phyloP scores from a whole-genome alignment of 164 flowering plant species.

The Berberis thunbergii region DNA sequence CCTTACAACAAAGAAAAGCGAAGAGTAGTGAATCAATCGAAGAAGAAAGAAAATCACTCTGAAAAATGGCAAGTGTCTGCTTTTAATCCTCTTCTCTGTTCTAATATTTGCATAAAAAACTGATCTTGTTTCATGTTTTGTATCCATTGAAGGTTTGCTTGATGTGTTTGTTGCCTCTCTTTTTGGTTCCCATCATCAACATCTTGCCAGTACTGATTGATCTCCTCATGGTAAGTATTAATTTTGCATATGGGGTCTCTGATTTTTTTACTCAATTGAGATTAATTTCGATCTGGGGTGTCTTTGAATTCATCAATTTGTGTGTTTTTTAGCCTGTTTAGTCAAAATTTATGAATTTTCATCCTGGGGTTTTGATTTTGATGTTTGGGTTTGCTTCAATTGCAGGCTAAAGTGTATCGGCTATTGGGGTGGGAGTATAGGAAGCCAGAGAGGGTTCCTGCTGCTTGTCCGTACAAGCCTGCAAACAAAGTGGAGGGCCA shows the following conservation, averaged over 20 bases:
- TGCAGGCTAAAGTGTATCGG: constrained; percentile 43
- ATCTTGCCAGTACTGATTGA: constrained; percentile 41
- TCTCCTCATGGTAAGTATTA: constrained; percentile 31
- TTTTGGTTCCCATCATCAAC: constrained; percentile 53
- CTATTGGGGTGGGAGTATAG: constrained; percentile 71
- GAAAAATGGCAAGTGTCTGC: too few species aligned
- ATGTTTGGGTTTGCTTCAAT: not conserved
- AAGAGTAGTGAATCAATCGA: too few species aligned
- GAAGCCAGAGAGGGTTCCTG: constrained; percentile 50
- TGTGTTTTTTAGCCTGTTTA: not conserved
- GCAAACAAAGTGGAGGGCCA: constrained; percentile 18
- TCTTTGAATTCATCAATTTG: not conserved
- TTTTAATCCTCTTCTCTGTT: too few species aligned
- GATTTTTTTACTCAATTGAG: not conserved
- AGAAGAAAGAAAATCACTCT: too few species aligned
- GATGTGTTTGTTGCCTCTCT: constrained; percentile 57
- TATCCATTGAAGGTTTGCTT: constrained; percentile 42
- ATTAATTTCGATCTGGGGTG: not conserved
- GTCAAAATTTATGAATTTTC: not conserved
- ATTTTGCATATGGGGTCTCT: not conserved
- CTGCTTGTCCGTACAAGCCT: constrained; percentile 60
- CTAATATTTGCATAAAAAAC: too few species aligned
- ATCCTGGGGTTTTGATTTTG: not conserved
- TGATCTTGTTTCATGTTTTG: too few species aligned
- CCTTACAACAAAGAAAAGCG: too few species aligned